These are phyloP conservation scores for Ambrosia hybrid DNA, from an alignment of 140 eudicot species.

Conservation along the genomic window DNA sequence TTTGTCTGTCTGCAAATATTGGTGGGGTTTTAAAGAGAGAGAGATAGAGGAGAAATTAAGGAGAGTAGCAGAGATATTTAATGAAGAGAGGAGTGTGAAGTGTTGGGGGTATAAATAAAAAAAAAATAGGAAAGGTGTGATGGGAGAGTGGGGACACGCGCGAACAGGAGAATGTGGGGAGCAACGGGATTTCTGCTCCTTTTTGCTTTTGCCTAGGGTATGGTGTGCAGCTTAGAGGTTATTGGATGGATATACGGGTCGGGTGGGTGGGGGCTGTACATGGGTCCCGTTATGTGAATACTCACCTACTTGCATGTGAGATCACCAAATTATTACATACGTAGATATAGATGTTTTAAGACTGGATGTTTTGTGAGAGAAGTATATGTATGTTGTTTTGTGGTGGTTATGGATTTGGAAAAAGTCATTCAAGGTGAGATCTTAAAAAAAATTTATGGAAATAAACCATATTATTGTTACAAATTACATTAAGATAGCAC, in stretches of 20 bases:
- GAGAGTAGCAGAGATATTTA: slow-evolving; percentile 24
- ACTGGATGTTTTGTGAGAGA: too few species aligned
- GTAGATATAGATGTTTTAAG: too few species aligned
- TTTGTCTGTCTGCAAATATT: slow-evolving; percentile 14
- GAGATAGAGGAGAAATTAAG: not conserved
- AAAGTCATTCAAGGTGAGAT: too few species aligned
- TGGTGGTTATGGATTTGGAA: too few species aligned
- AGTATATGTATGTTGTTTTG: too few species aligned
- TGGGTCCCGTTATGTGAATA: slow-evolving; percentile 6
- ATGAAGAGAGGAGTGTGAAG: slow-evolving; percentile 25
- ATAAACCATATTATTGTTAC: too few species aligned
- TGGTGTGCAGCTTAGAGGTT: slow-evolving; percentile 29
- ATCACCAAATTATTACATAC: not conserved
- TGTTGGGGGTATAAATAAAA: slow-evolving; percentile 18
- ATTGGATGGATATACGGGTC: slow-evolving; percentile 14
- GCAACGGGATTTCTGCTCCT: not conserved
- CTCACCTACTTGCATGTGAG: slow-evolving; percentile 34
- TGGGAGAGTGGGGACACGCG: slow-evolving; percentile 34
- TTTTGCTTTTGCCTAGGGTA: slow-evolving; percentile 34
- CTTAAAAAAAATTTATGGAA: too few species aligned
- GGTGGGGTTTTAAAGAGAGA: slow-evolving; percentile 23
- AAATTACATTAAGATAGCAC: too few species aligned
- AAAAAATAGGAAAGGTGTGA: slow-evolving; percentile 29
- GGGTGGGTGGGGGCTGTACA: slow-evolving; percentile 34
- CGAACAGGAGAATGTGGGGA: slow-evolving; percentile 17